Conservation (phyloP, 208 protist genomes). For the Porcisia hertigi region DNA sequence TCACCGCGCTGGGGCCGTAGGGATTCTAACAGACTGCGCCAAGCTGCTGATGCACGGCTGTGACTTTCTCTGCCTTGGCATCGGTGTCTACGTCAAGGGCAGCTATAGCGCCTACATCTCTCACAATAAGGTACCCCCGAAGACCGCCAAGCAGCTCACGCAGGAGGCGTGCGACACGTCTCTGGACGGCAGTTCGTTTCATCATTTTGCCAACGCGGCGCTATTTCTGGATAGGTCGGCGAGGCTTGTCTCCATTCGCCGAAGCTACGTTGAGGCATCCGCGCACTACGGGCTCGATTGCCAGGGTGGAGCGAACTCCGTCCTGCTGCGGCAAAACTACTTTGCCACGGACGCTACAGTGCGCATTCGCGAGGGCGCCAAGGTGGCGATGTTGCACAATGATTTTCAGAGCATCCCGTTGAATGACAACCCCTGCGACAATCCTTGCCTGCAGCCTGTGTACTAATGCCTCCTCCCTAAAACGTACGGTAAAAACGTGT, state of each 20-base stretch:
- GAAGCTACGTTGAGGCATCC: slow-evolving; percentile 61
- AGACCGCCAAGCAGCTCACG: slow-evolving; percentile 16
- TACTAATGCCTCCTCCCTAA: slow-evolving; percentile 41
- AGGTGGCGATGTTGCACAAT: slow-evolving; percentile 68
- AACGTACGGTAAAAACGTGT: neutral
- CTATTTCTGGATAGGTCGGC: slow-evolving; percentile 59
- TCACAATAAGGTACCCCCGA: neutral
- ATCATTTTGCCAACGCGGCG: slow-evolving; percentile 62
- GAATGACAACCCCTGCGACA: slow-evolving; percentile 55
- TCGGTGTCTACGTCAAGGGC: slow-evolving; percentile 47
- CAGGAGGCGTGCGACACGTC: slow-evolving; percentile 7
- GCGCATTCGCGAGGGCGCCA: slow-evolving; percentile 59
- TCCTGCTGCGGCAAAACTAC: slow-evolving; percentile 65
- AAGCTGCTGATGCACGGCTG: slow-evolving; percentile 42
- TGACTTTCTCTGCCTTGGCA: slow-evolving; percentile 49
- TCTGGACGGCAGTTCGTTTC: slow-evolving; percentile 31
- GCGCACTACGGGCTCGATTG: slow-evolving; percentile 85
- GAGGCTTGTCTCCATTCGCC: slow-evolving; percentile 47
- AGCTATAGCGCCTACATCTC: slow-evolving; percentile 16
- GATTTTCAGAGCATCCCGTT: slow-evolving; percentile 56
- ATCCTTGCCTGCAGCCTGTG: slow-evolving; percentile 64
- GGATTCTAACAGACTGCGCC: slow-evolving; percentile 55
- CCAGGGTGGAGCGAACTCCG: slow-evolving; percentile 38
- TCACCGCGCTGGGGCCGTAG: slow-evolving; percentile 37
- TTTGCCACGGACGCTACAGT: slow-evolving; percentile 53